Evolutionary conservation across 106 monocot genomes (phyloP).

Genomic region (Allium sativum): DNA sequence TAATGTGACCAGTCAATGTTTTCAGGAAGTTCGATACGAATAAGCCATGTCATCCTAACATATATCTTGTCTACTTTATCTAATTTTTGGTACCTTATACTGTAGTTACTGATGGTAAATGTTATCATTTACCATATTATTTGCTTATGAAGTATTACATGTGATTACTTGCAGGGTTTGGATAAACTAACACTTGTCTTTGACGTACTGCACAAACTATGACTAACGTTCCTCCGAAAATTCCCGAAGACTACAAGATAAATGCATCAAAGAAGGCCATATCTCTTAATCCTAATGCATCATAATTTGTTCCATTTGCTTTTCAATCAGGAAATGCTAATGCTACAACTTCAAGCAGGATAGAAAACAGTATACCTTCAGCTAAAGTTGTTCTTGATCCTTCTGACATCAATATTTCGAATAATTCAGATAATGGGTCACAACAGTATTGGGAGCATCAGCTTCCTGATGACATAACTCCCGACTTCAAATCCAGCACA

Average conservation of each 20-base stretch:
- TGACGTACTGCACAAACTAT: background rate
- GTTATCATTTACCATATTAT: too few species aligned
- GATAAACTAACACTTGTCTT: slow-evolving; percentile 17
- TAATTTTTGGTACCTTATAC: too few species aligned
- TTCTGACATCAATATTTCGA: slow-evolving; percentile 28
- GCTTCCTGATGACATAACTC: slow-evolving; percentile 72
- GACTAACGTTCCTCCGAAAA: slow-evolving; percentile 9
- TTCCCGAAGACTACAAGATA: slow-evolving; percentile 5
- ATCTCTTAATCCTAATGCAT: slow-evolving; percentile 41
- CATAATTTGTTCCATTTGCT: slow-evolving; percentile 37
- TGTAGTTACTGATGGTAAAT: too few species aligned
- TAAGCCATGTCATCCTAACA: too few species aligned
- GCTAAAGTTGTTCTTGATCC: slow-evolving; percentile 26
- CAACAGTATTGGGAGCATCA: slow-evolving; percentile 38
- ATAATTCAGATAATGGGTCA: slow-evolving; percentile 51
- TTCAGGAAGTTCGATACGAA: too few species aligned
- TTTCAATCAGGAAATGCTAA: slow-evolving; percentile 13
- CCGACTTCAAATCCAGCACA: slow-evolving; percentile 36
- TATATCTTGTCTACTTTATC: too few species aligned
- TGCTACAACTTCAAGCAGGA: slow-evolving; percentile 5
- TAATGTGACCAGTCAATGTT: too few species aligned
- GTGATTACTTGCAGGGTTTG: slow-evolving; percentile 27
- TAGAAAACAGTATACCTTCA: slow-evolving; percentile 15
- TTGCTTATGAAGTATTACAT: background rate
- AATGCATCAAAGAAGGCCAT: slow-evolving; percentile 11